Evolutionary conservation across 83 land plant species (phyloP), one percentile per base, ranked within the genome.

Genomic region (Thuja plicata): DNA sequence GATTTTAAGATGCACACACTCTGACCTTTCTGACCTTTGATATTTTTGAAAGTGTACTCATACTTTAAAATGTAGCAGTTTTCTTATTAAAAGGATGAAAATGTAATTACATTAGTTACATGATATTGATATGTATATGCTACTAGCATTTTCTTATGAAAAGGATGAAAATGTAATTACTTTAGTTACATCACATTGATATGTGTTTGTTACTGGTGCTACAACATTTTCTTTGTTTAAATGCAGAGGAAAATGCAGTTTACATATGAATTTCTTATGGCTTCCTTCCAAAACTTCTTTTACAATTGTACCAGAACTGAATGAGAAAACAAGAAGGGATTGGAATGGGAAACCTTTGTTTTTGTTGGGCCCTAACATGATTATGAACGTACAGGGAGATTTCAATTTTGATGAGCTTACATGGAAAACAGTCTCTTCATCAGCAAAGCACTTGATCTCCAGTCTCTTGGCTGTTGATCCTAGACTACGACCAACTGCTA

Each of bases 361-460:
- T 48, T 50, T 50, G 54, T 12, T 50, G 54, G 54, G 54, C 54
- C 54, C 13, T 50, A 50, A 50, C 54, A 50, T 12, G 54, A 50
- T 50, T 1, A 50, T 50, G 54, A 74, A 74, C n/a, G 45, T 90
- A 60, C 89, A 94, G 95, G 97, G 94, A 81, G 90, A 93, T 27
- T 94, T 92, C 90, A 93, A 88, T 80, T 94, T 95, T 88, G 92
- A 95, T 40, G 97, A 95, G 70, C 89, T 87, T 46, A 94, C 95
- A 12, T 95, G 97, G 97, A 94, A 93, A 88, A 91, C 89, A 74
- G 91, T 95, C 34, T 93, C 97, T 50, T 89, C 86, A 37, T 90
- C 94, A 70, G 97, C 94, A 78, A 95, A 94, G 91, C 89, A 93
- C 46, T 86, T 95, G 85, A 93, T 94, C 50, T 70, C 89, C 16